Percentiles rank a stretch among this genome's conserved stretches.
phyloP scores from a whole-genome alignment of 2,329 filamentous ascomycete genomes.

The Pseudogymnoascus sp. region DNA sequence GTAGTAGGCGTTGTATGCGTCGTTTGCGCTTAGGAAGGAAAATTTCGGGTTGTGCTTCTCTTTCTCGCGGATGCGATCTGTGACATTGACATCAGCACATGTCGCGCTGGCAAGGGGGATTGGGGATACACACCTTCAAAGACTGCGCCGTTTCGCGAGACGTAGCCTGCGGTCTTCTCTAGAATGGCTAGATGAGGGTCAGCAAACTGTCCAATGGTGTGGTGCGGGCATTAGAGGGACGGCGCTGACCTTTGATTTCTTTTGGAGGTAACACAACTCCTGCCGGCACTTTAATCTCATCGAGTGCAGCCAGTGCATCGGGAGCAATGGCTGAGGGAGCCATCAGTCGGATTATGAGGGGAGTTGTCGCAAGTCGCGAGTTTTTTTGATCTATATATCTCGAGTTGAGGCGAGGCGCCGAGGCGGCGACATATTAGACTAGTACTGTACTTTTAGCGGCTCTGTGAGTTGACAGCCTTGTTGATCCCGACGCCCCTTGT shows the following conservation, averaged over 20 bases:
- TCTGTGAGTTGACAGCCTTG: conserved; percentile 4
- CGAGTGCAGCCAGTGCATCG: conserved; percentile 46
- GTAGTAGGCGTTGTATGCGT: conserved; percentile 85
- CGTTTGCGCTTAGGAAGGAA: conserved; percentile 71
- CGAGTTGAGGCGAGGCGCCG: conserved; percentile 5
- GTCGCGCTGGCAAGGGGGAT: conserved; percentile 15
- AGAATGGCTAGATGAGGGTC: conserved; percentile 50
- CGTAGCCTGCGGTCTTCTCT: conserved; percentile 92
- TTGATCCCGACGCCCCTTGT: conserved; percentile 2
- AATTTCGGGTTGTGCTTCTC: conserved; percentile 83
- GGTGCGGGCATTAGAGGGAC: conserved; percentile 27
- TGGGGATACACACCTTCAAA: conserved; percentile 50
- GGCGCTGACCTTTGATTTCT: conserved; percentile 61
- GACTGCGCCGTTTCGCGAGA: conserved; percentile 58
- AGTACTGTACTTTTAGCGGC: conserved; percentile 4
- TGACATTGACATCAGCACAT: conserved; percentile 22
- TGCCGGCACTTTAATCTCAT: conserved; percentile 70
- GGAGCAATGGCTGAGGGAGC: conserved; percentile 38
- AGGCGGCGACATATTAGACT: conserved; percentile 4
- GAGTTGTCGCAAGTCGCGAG: conserved; percentile 6
- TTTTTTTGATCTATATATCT: not conserved
- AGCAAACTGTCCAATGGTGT: conserved; percentile 17
- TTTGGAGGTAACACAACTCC: conserved; percentile 79
- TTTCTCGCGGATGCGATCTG: conserved; percentile 76
- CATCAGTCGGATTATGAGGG: conserved; percentile 19